Conservation (phyloP, 164 flowering plant species). For the Kingdonia uniflora region DNA sequence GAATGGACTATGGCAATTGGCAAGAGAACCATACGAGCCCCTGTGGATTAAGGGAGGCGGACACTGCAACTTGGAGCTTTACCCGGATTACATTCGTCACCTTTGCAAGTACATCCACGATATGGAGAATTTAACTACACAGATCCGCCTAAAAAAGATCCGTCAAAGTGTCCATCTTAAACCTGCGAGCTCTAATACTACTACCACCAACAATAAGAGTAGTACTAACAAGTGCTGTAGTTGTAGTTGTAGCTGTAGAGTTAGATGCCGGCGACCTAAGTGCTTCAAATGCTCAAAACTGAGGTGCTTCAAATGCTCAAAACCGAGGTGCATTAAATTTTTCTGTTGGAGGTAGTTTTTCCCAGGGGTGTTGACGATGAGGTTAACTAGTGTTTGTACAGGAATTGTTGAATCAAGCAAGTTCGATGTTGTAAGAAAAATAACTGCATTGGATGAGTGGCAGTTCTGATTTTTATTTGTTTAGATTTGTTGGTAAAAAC, state of each 20-base stretch:
- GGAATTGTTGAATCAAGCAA: too few relatives aligned
- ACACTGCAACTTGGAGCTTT: constrained; percentile 92
- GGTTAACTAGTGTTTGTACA: too few relatives aligned
- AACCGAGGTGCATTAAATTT: too few relatives aligned
- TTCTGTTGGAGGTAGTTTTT: too few relatives aligned
- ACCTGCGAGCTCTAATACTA: constrained; percentile 11
- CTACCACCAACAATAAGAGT: background rate
- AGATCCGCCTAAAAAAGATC: constrained; percentile 56
- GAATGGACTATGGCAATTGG: constrained; percentile 68
- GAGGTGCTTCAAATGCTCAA: background rate
- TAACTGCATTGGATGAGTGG: too few relatives aligned
- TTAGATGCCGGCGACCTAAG: constrained; percentile 29
- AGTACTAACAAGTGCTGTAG: constrained; percentile 23
- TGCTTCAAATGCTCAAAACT: constrained; percentile 19
- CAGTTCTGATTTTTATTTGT: too few relatives aligned
- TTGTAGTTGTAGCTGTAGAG: constrained; percentile 17
- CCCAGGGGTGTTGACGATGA: too few relatives aligned
- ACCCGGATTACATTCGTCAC: constrained; percentile 89
- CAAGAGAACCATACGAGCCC: constrained; percentile 84
- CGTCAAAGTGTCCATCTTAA: constrained; percentile 23
- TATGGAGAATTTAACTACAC: constrained; percentile 73
- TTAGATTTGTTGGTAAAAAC: too few relatives aligned
- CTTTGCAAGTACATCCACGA: constrained; percentile 59
- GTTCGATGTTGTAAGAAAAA: too few relatives aligned
- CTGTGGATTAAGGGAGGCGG: constrained; percentile 96